Conservation (phyloP, 2,329 filamentous ascomycete genomes). For the Arthrobotrys entomopaga region DNA sequence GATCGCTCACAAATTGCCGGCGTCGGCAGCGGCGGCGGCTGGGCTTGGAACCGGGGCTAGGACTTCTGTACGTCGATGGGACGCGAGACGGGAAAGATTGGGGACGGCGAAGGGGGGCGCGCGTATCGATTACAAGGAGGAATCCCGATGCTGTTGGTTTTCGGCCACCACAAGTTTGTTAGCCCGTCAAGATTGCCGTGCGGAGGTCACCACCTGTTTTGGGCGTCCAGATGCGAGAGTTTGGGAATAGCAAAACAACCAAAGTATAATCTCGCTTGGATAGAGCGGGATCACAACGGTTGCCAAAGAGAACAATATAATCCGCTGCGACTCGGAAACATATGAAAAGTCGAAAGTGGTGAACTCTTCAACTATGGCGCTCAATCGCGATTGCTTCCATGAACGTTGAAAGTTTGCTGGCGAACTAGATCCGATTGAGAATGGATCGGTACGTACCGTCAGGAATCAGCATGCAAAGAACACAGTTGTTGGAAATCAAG, state of each 20-base stretch:
- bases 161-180: conserved; percentile 50
- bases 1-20: conserved; percentile 51
- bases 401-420: conserved; percentile 16
- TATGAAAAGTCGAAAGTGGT: conserved; percentile 14
- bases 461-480: conserved; percentile 23
- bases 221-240: conserved; percentile 52
- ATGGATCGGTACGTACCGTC: conserved; percentile 21
- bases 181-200: conserved; percentile 49
- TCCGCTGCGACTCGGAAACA: conserved; percentile 32
- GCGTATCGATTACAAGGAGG: conserved; percentile 55
- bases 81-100: conserved; percentile 35
- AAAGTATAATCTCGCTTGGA: conserved; percentile 53
- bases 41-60: conserved; percentile 35
- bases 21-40: conserved; percentile 31
- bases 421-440: conserved; percentile 32
- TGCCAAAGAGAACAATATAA: conserved; percentile 17
- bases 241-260: conserved; percentile 44
- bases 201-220: conserved; percentile 54
- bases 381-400: conserved; percentile 16
- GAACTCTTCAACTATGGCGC: conserved; percentile 21
- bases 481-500: conserved; percentile 33
- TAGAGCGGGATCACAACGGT: conserved; percentile 45
- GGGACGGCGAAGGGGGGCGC: conserved; percentile 35
- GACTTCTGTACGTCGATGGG: conserved; percentile 44
- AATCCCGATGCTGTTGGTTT: conserved; percentile 37